Base-by-base conservation (phyloP, 73 alveolate species). In the Halteria grandinella region DNA sequence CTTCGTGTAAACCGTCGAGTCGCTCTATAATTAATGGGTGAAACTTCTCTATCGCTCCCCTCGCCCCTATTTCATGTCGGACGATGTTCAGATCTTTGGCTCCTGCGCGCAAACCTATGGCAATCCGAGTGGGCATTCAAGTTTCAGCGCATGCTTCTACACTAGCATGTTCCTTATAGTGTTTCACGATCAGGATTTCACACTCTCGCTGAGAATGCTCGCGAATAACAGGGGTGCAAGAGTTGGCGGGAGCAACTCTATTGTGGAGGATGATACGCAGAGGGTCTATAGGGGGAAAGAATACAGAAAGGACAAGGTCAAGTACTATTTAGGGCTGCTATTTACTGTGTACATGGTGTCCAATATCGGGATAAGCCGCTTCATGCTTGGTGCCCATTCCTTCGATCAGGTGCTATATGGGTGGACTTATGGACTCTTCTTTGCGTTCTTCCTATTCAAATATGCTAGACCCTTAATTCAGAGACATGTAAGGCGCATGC, bases 111-210 rank as follows among this genome's bases (percentile, higher is more conserved):
- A 60, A 23, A 60, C 59, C 28, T 60, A 15, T 40, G 77, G 77
- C 20, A 60, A 60, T 29, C 77, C 77, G 3, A 60, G 77, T 60
- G 77, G 77, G 15, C 77, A 60, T 60, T 55, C 77, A 1, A 37
- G 60, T 1, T 40, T 41, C 2, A 41, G 20, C n/a, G 77, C 77
- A 6, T 60, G 77, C 28, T 32, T 60, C 43, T 60, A 37, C 43
- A 37, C 59, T 3, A 12, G 43, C 12, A 40, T 60, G 24, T 60
- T 60, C 24, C 48, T 60, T 5, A 25, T 60, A 10, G 12, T 60
- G 1, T 60, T 36, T 33, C 43, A 60, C 43, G 77, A 60, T 27
- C 3, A 37, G 43, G 77, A 60, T 40, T 23, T 1, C 24, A 60
- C 77, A 21, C 52, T n/a, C 3, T 1, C 20, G 15, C 37, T 3